Base-by-base conservation (phyloP, 768 basidiomycete species). In the Amylocystis lapponica region DNA sequence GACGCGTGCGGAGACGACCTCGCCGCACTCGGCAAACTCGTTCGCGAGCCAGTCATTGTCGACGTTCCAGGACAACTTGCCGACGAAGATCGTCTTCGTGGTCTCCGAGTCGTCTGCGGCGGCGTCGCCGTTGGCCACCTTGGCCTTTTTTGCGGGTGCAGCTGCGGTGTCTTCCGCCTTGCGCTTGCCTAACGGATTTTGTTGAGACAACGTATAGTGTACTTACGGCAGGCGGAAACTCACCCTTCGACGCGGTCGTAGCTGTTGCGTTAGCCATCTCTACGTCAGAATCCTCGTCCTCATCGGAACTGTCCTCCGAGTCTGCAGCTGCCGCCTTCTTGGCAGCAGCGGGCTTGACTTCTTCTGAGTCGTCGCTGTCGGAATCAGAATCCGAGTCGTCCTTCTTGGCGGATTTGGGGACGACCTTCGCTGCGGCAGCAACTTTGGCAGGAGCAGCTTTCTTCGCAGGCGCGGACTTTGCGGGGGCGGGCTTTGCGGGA, bases 41-140 rank as follows among this genome's bases (percentile, higher is more conserved):
- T 83, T 76, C 37, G 84, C 79, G 49, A 98, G 81, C 75, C 91
- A 88, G 65, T 97, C 95, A 61, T 90, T 86, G 70, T 97, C 95
- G 49, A 98, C 86, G 62, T 87, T 89, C 94, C 94, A 99, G 11
- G 91, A 94, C 34, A 99, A 76, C 46, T 78, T 77, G 42, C 95
- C 95, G 52, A 99, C 91, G 58, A 94, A 98, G 54, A 97, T 76
- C 29, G 85, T 82, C 56, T 72, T 82, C 13, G 71, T 69, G 45
- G 80, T 74, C 50, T 77, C 74, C 1, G 66, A 57, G 34, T 60
- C 59, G 36, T 52, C 67, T 22, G 51, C 56, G 13, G 64, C 63
- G 23, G 64, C 65, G n/a, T 74, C 67, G 44, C 71, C 81, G 53
- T 82, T 74, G 35, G 66, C 76, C 37, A 83, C 69, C 71, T 93